Percentiles rank a stretch among this genome's conserved stretches.
phyloP scores from a whole-genome alignment of 371 early-diverging fungal genomes.

The Mucor lusitanicus region DNA sequence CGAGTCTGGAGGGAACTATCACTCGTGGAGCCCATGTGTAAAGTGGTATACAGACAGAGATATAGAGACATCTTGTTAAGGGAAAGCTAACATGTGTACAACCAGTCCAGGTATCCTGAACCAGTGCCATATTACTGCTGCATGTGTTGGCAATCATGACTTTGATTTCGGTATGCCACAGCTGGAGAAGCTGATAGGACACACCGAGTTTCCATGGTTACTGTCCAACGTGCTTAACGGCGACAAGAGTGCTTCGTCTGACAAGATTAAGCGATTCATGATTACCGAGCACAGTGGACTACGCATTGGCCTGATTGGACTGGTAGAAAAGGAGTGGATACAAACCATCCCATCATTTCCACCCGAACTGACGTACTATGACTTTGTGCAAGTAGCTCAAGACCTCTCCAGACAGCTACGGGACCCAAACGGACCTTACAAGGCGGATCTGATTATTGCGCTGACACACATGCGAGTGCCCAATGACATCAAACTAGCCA shows the following conservation, averaged over 20 bases:
- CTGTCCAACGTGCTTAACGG: conserved; percentile 59
- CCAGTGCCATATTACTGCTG: conserved; percentile 48
- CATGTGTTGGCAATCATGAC: conserved; percentile 69
- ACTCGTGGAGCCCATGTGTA: conserved; percentile 66
- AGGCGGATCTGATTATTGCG: conserved; percentile 60
- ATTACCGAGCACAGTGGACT: conserved; percentile 41
- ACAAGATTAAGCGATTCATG: conserved; percentile 28
- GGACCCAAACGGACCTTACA: conserved; percentile 31
- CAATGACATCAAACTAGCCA: conserved; percentile 58
- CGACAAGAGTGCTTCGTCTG: conserved; percentile 27
- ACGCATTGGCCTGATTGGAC: conserved; percentile 59
- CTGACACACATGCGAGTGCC: conserved; percentile 69
- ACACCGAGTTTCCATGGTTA: conserved; percentile 67
- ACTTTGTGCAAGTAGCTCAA: conserved; percentile 50
- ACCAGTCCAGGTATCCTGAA: conserved; percentile 52
- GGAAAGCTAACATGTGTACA: too few species aligned
- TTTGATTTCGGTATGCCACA: conserved; percentile 69
- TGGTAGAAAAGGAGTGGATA: conserved; percentile 70
- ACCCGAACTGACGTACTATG: conserved; percentile 52
- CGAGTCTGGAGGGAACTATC: conserved; percentile 60
- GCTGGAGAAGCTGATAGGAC: conserved; percentile 38
- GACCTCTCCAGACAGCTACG: conserved; percentile 38
- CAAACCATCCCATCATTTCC: conserved; percentile 64
- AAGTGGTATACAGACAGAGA: too few species aligned
- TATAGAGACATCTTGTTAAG: background rate